Base-by-base conservation (phyloP, 768 basidiomycete genomes). In the Boletus rubropictus region DNA sequence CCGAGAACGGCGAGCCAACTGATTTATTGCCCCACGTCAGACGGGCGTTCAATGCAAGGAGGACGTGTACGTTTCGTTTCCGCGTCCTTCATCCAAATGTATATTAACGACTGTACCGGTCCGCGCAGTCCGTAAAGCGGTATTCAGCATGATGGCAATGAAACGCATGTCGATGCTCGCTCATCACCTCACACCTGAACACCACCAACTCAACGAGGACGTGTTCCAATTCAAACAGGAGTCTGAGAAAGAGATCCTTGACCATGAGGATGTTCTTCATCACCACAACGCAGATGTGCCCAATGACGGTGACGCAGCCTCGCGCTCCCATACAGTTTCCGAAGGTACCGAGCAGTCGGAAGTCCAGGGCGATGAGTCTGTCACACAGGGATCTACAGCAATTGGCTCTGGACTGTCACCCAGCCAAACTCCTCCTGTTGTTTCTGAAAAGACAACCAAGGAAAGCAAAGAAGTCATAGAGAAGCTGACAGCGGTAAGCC, bases 21-120 rank as follows among this genome's bases (percentile, higher is more conserved):
- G 83, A 96, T 70, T 74, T 98, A 59, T 69, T 97, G 57, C 94
- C 95, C 24, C 79, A 86, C 37, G 86, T 98, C 67, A 89, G 84
- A 75, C 88, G 81, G 68, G 84, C 81, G 25, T 93, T 96, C 71
- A 81, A 96, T 62, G 92, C 90, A 27, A 88, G 79, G 72, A 80
- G 78, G 68, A 81, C 89, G 15, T 95, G 89, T 90, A 60, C 44
- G 86, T 75, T 15, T 35, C 34, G 12, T 52, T 42, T 34, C 21
- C 21, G 38, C 32, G 37, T 39, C n/a, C 9, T 39, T 29, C 29
- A 14, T 4, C 35, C 53, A 6, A 22, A 22, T 22, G 38, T 36
- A 41, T 47, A 18, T 15, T 55, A 43, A 48, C 34, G 32, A 40
- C 29, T 14, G 4, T 5, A 46, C 42, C 33, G 28, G 34, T 52